Evolutionary conservation across 2,329 filamentous ascomycete genomes (phyloP).

Genomic region (Fusarium pseudograminearum): DNA sequence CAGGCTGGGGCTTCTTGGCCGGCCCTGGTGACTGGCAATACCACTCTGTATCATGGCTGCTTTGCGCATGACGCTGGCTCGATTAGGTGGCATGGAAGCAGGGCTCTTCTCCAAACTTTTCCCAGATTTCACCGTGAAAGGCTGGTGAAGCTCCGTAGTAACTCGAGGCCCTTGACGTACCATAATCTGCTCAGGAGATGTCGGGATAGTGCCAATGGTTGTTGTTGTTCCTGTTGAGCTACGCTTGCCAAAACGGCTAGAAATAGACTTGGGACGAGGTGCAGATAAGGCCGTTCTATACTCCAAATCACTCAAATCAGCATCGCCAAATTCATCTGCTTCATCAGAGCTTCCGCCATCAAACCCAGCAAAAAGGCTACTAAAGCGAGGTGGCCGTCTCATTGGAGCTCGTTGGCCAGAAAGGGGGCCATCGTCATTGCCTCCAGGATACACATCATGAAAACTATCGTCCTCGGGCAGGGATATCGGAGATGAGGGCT

Average conservation of each 20-base stretch:
- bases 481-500: constrained; percentile 63
- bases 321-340: constrained; percentile 70
- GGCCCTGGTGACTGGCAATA: constrained; percentile 74
- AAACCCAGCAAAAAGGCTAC: constrained; percentile 89
- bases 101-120: constrained; percentile 56
- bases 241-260: constrained; percentile 57
- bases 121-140: constrained; percentile 54
- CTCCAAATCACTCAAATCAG: constrained; percentile 74
- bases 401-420: constrained; percentile 70
- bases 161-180: constrained; percentile 49
- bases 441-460: constrained; percentile 78
- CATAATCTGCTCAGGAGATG: constrained; percentile 59
- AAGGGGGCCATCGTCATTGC: constrained; percentile 83
- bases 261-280: constrained; percentile 63
- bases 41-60: constrained; percentile 85
- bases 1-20: constrained; percentile 74
- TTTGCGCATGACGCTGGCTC: constrained; percentile 76
- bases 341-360: constrained; percentile 78
- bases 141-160: constrained; percentile 60
- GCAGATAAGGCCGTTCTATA: constrained; percentile 75
- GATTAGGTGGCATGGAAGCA: constrained; percentile 54
- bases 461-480: constrained; percentile 55
- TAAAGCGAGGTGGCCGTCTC: constrained; percentile 79
- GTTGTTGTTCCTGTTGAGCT: constrained; percentile 51
- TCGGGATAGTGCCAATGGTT: constrained; percentile 51